Percentiles rank a stretch among this genome's conserved stretches.
phyloP scores from a whole-genome alignment of 768 basidiomycete genomes.

The Mycena filopes region DNA sequence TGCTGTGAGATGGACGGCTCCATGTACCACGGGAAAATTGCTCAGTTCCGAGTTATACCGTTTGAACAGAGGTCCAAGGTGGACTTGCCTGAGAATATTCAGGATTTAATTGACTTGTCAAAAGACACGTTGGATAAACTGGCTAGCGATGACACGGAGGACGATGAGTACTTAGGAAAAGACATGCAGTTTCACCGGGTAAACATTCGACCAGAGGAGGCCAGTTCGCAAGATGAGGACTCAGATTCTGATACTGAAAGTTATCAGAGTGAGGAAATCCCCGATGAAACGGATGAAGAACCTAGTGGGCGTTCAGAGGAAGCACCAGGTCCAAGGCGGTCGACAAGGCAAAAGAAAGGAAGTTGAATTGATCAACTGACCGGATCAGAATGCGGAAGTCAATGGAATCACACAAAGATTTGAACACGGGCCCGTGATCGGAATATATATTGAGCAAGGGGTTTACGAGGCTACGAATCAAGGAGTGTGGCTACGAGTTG shows the following conservation, averaged over 20 bases:
- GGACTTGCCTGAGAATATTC: neutral
- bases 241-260: neutral
- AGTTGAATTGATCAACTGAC: too few relatives aligned
- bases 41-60: slow-evolving; percentile 26
- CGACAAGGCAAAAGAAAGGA: neutral
- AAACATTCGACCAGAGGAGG: too few relatives aligned
- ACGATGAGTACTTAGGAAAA: neutral
- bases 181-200: slow-evolving; percentile 17
- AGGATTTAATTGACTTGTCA: slow-evolving; percentile 2
- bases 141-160: neutral
- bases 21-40: slow-evolving; percentile 9
- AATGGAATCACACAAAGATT: too few relatives aligned
- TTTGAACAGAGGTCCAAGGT: slow-evolving; percentile 14
- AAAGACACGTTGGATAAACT: neutral
- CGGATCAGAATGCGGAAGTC: too few relatives aligned
- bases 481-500: too few relatives aligned
- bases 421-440: too few relatives aligned
- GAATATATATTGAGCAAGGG: too few relatives aligned
- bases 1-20: slow-evolving; percentile 10
- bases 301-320: too few relatives aligned
- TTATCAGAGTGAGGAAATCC: neutral
- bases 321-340: neutral
- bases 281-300: neutral
- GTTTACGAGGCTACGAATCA: too few relatives aligned
- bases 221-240: too few relatives aligned